Conservation (phyloP, 1,284 basidiomycete genomes). For the Hortiboletus rubellus region DNA sequence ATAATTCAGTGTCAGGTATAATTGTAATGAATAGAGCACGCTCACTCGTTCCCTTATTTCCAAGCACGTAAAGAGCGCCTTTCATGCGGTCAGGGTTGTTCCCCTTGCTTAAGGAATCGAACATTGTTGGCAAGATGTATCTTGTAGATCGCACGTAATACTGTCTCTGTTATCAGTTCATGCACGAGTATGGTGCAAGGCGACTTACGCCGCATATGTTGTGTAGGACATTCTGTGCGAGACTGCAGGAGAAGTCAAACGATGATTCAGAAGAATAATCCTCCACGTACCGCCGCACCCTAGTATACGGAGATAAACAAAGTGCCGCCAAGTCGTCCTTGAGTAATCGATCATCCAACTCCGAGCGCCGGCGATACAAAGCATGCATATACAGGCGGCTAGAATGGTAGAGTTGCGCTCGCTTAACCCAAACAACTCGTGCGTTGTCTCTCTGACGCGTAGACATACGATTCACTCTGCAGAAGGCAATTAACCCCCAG, state of each 20-base stretch:
- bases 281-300: slow-evolving; percentile 63
- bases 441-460: slow-evolving; percentile 74
- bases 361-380: slow-evolving; percentile 79
- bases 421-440: slow-evolving; percentile 74
- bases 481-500: background rate
- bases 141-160: slow-evolving; percentile 84
- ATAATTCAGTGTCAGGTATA: slow-evolving; percentile 4
- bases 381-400: slow-evolving; percentile 75
- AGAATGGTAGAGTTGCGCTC: slow-evolving; percentile 76
- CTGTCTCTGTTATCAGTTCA: slow-evolving; percentile 37
- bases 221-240: slow-evolving; percentile 73
- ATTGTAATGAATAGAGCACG: slow-evolving; percentile 7
- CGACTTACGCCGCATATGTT: slow-evolving; percentile 61
- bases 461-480: slow-evolving; percentile 66
- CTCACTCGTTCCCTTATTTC: slow-evolving; percentile 71
- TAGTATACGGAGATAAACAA: slow-evolving; percentile 82
- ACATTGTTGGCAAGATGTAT: slow-evolving; percentile 62
- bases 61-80: slow-evolving; percentile 87
- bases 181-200: background rate
- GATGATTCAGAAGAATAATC: background rate
- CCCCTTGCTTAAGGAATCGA: slow-evolving; percentile 72
- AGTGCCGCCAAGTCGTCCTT: slow-evolving; percentile 74
- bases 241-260: slow-evolving; percentile 41
- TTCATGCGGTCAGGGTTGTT: slow-evolving; percentile 95
- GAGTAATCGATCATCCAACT: slow-evolving; percentile 79